Evolutionary conservation across 768 basidiomycete genomes (phyloP).

Genomic region (Neoboletus brunneissimus): DNA sequence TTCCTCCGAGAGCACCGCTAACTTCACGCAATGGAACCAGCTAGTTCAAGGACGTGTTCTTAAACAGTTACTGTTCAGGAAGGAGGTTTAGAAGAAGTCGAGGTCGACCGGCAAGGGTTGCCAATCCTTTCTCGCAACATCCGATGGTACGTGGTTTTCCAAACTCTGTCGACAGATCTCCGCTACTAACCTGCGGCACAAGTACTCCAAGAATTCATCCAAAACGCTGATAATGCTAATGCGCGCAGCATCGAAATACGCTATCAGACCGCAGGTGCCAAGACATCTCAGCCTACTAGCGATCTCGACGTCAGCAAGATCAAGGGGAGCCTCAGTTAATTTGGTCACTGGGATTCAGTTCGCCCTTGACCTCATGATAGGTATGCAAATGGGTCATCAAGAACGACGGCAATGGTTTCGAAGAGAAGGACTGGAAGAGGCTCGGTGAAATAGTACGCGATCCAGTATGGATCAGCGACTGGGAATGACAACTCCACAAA

Average conservation of each 20-base stretch:
- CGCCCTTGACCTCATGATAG: too few relatives aligned
- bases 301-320: neutral
- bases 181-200: neutral
- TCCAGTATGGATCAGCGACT: neutral
- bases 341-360: neutral
- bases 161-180: neutral
- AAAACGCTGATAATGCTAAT: conserved; percentile 40
- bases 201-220: conserved; percentile 43
- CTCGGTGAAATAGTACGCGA: neutral
- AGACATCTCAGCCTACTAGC: neutral
- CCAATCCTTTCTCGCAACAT: too few relatives aligned
- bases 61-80: neutral
- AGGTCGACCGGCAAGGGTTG: too few relatives aligned
- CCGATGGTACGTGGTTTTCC: neutral
- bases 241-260: conserved; percentile 35
- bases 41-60: too few relatives aligned
- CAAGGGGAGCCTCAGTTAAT: neutral
- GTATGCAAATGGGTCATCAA: too few relatives aligned
- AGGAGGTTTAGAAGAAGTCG: conserved; percentile 2
- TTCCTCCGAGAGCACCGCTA: too few relatives aligned
- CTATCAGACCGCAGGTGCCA: conserved; percentile 28
- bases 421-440: conserved; percentile 6
- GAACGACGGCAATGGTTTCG: neutral
- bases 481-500: too few relatives aligned
- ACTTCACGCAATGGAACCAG: too few relatives aligned